Conservation (phyloP, 2,329 filamentous ascomycete genomes). For the Colletotrichum sp. region DNA sequence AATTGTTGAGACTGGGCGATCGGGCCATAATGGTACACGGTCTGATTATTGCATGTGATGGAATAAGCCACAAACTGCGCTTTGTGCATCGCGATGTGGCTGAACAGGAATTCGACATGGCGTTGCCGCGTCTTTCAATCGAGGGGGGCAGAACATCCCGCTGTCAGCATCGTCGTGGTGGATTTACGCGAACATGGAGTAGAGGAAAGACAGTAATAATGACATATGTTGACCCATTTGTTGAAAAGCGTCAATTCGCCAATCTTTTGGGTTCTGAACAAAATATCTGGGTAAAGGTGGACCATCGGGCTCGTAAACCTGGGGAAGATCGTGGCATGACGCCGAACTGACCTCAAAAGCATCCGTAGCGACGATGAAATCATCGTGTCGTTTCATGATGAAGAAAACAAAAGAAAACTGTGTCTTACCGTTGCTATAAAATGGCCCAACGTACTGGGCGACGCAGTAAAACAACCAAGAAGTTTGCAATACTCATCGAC, state of each 20-base stretch:
- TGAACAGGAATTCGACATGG: neutral
- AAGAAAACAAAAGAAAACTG: rapidly evolving
- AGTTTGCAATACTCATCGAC: neutral
- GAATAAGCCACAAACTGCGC: neutral
- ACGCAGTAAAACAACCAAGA: neutral
- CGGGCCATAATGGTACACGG: neutral
- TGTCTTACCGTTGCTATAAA: neutral
- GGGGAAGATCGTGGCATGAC: neutral
- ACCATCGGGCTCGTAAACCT: neutral
- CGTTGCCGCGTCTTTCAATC: neutral
- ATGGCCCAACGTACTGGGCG: rapidly evolving
- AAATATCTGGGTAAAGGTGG: neutral
- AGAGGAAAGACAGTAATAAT: neutral
- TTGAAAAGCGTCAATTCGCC: neutral
- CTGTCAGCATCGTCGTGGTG: neutral
- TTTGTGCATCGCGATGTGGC: neutral
- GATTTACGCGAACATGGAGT: neutral
- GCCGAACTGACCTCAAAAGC: neutral
- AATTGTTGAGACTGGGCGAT: neutral
- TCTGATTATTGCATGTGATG: conserved; percentile 1
- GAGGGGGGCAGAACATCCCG: neutral
- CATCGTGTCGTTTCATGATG: neutral
- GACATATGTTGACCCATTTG: neutral
- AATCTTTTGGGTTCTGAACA: neutral
- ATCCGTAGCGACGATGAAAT: neutral